Percentiles rank a stretch among this genome's conserved stretches.
Conservation (phyloP, 164 flowering plant genomes). For the Vitis cinerea region DNA sequence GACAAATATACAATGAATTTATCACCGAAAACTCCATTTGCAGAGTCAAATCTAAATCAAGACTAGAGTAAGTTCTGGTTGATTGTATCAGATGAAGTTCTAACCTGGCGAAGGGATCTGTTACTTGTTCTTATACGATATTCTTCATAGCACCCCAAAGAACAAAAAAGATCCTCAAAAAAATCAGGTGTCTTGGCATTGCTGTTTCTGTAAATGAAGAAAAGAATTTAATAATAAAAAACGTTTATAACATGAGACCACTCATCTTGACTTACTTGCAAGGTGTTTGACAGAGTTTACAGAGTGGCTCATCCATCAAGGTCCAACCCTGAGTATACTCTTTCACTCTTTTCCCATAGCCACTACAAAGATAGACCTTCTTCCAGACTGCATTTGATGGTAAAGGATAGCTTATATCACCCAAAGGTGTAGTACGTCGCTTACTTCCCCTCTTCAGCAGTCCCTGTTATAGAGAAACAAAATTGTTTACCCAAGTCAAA, state of each 20-base stretch:
- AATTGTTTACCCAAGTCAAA: background rate
- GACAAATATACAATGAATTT: background rate
- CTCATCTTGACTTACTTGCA: constrained; percentile 58
- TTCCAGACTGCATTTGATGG: constrained; percentile 75
- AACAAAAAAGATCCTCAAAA: constrained; percentile 92
- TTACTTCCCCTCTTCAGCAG: constrained; percentile 80
- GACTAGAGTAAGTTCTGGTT: background rate
- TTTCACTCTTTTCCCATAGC: constrained; percentile 53
- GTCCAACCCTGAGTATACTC: constrained; percentile 77
- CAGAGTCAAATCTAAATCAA: background rate
- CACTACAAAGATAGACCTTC: constrained; percentile 50
- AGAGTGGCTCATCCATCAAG: constrained; percentile 73
- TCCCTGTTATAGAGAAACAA: constrained; percentile 49
- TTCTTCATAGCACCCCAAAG: constrained; percentile 71
- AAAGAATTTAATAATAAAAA: background rate
- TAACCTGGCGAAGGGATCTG: constrained; percentile 73
- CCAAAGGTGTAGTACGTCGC: constrained; percentile 66
- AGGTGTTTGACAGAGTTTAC: constrained; percentile 85
- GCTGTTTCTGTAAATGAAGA: constrained; percentile 49
- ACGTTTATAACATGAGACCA: background rate
- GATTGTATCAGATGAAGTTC: constrained; percentile 5
- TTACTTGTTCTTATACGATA: constrained; percentile 77
- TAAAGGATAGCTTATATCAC: constrained; percentile 65
- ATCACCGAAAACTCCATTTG: background rate
- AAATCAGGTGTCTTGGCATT: constrained; percentile 76